Conservation (phyloP, 2,329 filamentous ascomycete genomes). For the Arthrobotrys conoides region DNA sequence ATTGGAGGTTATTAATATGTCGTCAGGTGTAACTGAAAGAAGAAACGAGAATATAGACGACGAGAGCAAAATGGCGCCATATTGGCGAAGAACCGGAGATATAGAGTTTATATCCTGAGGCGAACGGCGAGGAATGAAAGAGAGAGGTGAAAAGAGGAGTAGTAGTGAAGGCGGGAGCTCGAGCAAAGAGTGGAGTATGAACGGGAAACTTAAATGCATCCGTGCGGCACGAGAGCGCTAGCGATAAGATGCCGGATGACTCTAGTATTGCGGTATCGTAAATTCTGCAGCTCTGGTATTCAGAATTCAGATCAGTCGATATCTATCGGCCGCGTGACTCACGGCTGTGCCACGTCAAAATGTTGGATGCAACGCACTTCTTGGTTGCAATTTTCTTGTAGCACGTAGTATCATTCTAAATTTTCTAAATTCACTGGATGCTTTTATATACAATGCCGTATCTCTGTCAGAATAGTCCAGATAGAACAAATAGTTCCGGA, state of each 20-base stretch:
- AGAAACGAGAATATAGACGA: slow-evolving; percentile 41
- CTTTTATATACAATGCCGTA: no score
- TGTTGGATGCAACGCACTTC: not conserved
- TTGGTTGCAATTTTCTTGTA: not conserved
- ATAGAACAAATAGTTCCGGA: no score
- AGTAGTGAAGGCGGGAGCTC: slow-evolving; percentile 42
- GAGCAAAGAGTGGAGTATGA: slow-evolving; percentile 45
- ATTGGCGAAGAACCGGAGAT: slow-evolving; percentile 41
- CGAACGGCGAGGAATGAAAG: slow-evolving; percentile 8
- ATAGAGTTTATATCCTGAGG: slow-evolving; percentile 3
- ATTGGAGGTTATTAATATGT: not conserved
- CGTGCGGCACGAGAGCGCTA: not conserved
- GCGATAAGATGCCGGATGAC: not conserved
- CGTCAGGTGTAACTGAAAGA: slow-evolving; percentile 31
- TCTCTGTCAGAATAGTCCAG: no score
- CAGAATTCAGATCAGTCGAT: not conserved
- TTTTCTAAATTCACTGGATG: no score
- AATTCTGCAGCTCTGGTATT: not conserved
- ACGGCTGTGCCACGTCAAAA: not conserved
- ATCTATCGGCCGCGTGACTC: not conserved
- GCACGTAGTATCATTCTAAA: no score
- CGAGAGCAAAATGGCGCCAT: slow-evolving; percentile 42
- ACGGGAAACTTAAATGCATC: slow-evolving; percentile 19
- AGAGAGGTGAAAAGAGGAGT: slow-evolving; percentile 42
- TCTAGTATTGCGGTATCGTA: not conserved